Base-by-base conservation (phyloP, 1,284 basidiomycete genomes). In the Ceratobasidium sp. region DNA sequence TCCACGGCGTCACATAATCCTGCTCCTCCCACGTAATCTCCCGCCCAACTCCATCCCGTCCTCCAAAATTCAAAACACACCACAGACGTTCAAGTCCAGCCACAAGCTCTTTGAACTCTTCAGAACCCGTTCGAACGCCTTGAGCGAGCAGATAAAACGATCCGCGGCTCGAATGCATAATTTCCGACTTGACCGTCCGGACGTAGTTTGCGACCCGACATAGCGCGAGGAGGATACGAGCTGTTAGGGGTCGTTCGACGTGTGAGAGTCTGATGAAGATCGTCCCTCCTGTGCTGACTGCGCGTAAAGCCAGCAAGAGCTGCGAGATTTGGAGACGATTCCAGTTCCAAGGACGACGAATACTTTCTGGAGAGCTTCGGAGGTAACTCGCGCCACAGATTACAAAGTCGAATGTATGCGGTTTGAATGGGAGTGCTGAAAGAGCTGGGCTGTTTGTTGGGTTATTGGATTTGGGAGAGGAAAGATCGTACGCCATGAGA, bases 341-440 rank as follows among this genome's bases (percentile, higher is more conserved):
- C 51, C 53, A 55, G 68, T 61, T 60, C 53, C 67, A 69, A 64
- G 84, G 82, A 49, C 83, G 77, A 77, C 79, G 81, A 26, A 63
- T 64, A 63, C 55, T 46, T 7, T 71, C 71, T 6, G 77, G 78
- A 23, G 58, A 42, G 46, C 79, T 82, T 58, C 85, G 85, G 5
- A 86, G 80, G 0, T 83, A 83, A 75, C 85, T 84, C 5, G 83
- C 85, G 75, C 86, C 86, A 64, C 85, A 82, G 20, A 86, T 73
- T 18, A 86, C 84, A 20, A 86, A 79, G 67, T 83, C 81, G 76
- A 84, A 85, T 18, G 70, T 66, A 5, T 79, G 55, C 1, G 70
- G 63, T 39, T 77, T 69, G 4, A 81, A 77, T 20, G 56, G 75
- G 0, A 69, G 46, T 2, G 66, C 66, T 3, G 15, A 9, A 13